These are phyloP conservation scores for Stropharia rugosoannulata DNA, from an alignment of 768 basidiomycete genomes.

Conservation along the genomic window DNA sequence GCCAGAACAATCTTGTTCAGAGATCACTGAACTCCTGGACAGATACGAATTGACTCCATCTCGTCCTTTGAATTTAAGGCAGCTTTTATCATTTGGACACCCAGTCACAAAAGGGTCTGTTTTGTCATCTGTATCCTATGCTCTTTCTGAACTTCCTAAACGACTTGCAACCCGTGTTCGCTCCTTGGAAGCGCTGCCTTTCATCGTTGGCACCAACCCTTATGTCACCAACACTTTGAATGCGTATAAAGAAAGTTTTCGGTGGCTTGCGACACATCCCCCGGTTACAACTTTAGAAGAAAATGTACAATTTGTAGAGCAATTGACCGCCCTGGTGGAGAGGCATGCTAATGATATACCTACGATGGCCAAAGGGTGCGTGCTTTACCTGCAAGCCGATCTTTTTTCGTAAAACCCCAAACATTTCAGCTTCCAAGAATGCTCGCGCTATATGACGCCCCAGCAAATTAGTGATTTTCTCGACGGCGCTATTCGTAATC, in stretches of 20 bases:
- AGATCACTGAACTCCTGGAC: conserved; percentile 59
- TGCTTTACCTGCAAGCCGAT: not conserved
- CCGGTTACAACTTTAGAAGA: conserved; percentile 64
- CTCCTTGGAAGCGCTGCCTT: conserved; percentile 75
- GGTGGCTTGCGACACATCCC: conserved; percentile 66
- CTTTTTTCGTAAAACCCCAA: not conserved
- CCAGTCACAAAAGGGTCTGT: conserved; percentile 72
- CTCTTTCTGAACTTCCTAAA: conserved; percentile 73
- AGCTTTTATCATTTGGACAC: conserved; percentile 72
- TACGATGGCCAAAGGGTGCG: conserved; percentile 85
- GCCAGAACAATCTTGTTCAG: conserved; percentile 45
- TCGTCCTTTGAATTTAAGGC: conserved; percentile 69
- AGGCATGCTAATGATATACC: conserved; percentile 87
- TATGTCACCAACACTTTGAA: conserved; percentile 73
- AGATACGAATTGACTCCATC: conserved; percentile 62
- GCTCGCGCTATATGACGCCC: conserved; percentile 78
- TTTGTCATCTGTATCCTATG: conserved; percentile 71
- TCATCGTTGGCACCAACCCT: conserved; percentile 88
- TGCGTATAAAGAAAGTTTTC: conserved; percentile 69
- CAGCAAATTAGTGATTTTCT: conserved; percentile 78
- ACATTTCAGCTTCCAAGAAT: conserved; percentile 75
- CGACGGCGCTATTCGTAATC: conserved; percentile 81
- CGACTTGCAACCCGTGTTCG: conserved; percentile 74
- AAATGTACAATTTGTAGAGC: conserved; percentile 65
- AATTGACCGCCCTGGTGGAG: conserved; percentile 70